These are phyloP conservation scores for Guyanaporus albipodus DNA, from an alignment of 768 basidiomycete species.

Conservation along the genomic window DNA sequence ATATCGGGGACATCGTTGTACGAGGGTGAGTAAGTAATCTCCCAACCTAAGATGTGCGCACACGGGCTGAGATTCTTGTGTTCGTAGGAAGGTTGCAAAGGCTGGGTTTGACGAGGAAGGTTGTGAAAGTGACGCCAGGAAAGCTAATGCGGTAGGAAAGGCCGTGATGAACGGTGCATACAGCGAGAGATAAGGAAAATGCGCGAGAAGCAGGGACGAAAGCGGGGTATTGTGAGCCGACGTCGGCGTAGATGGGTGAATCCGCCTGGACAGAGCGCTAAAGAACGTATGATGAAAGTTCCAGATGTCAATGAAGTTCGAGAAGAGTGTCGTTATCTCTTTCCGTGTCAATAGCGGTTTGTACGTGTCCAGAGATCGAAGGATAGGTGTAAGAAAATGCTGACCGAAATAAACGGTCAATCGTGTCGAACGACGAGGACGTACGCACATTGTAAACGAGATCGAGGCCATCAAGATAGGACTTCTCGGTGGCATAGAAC, in stretches of 20 bases:
- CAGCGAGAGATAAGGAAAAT: slow-evolving; percentile 85
- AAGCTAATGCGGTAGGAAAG: slow-evolving; percentile 62
- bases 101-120: slow-evolving; percentile 36
- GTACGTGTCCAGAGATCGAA: slow-evolving; percentile 65
- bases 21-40: slow-evolving; percentile 83
- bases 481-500: slow-evolving; percentile 76
- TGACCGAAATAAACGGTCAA: slow-evolving; percentile 26
- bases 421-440: not conserved
- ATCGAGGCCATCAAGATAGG: slow-evolving; percentile 79
- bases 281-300: slow-evolving; percentile 79
- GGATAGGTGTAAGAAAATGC: slow-evolving; percentile 82
- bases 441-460: slow-evolving; percentile 70
- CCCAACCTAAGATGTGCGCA: slow-evolving; percentile 74
- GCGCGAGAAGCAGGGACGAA: slow-evolving; percentile 64
- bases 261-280: slow-evolving; percentile 49
- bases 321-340: slow-evolving; percentile 71
- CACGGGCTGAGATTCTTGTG: slow-evolving; percentile 62
- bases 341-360: slow-evolving; percentile 66
- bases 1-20: slow-evolving; percentile 87
- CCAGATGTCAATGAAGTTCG: slow-evolving; percentile 91
- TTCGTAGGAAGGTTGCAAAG: slow-evolving; percentile 61
- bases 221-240: slow-evolving; percentile 37
- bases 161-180: slow-evolving; percentile 83
- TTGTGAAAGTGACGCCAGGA: slow-evolving; percentile 52
- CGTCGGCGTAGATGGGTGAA: slow-evolving; percentile 19